Evolutionary conservation across 768 basidiomycete species (phyloP), one percentile per base, ranked within the genome.

Genomic region (Russula olivacea): DNA sequence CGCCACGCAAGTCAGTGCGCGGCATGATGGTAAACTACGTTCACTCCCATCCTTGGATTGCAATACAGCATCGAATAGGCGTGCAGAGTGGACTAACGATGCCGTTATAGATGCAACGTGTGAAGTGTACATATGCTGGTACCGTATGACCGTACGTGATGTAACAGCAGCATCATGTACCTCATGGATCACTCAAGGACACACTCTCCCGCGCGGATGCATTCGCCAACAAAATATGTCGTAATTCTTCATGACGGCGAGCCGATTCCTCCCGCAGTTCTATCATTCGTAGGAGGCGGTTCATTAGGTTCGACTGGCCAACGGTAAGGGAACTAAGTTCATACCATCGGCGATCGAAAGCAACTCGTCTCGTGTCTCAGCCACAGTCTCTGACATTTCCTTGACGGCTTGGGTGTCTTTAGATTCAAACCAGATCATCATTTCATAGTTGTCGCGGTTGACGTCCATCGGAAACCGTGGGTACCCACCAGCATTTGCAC

Each of bases 161-260:
- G 66, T 63, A 7, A 25, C 34, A 25, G 41, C 41, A 28, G 25
- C 43, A 12, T 3, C 19, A 15, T n/a, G 8, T n/a, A 36, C 41
- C 41, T 58, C 47, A 56, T 28, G 32, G 30, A 17, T 63, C 61
- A 43, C 36, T 48, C 21, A 54, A 61, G 9, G 65, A 66, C 50
- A 59, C 21, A 34, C 67, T 68, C 48, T 66, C 67, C 40, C 67
- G 61, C n/a, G 61, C 66, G n/a, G 67, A 68, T 14, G 66, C 67
- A 19, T 55, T 55, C 28, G 67, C 67, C 43, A 67, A 54, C 49
- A 68, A n/a, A n/a, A 61, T 52, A 43, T 54, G 25, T 51, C 56
- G 50, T 36, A 68, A 43, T 50, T 66, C 61, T 34, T 67, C 65
- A 41, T 68, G 65, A 3, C 59, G 67, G 45, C 67, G 58, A 5